phyloP scores from a whole-genome alignment of 2,329 filamentous ascomycete species.

The Diaporthe vexans region DNA sequence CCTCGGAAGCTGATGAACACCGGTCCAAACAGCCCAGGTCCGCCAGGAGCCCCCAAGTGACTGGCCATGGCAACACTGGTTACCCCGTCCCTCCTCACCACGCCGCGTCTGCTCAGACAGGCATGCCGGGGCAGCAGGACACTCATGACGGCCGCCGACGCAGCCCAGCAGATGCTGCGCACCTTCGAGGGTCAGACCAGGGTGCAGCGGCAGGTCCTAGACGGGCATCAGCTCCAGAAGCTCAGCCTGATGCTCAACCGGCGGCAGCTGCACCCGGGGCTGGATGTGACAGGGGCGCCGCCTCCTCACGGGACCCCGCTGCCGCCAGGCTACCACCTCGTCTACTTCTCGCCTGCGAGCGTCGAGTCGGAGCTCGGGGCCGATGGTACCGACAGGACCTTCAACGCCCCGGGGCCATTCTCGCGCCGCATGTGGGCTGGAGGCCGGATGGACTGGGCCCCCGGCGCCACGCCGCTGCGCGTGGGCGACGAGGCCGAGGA shows the following conservation, averaged over 20 bases:
- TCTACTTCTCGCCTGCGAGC: slow-evolving; percentile 73
- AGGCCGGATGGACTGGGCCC: slow-evolving; percentile 68
- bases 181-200: slow-evolving; percentile 48
- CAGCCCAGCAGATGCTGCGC: slow-evolving; percentile 48
- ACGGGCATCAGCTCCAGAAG: slow-evolving; percentile 74
- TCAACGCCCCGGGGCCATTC: slow-evolving; percentile 72
- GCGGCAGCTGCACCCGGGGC: slow-evolving; percentile 56
- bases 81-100: neutral
- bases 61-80: slow-evolving; percentile 21
- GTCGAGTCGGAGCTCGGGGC: slow-evolving; percentile 67
- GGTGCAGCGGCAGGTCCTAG: slow-evolving; percentile 63
- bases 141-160: slow-evolving; percentile 42
- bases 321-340: slow-evolving; percentile 73
- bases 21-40: neutral
- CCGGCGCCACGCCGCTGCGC: slow-evolving; percentile 52
- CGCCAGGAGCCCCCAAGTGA: neutral
- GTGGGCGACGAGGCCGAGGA: slow-evolving; percentile 62
- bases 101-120: slow-evolving; percentile 15
- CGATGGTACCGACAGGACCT: slow-evolving; percentile 73
- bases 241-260: slow-evolving; percentile 71
- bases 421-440: slow-evolving; percentile 78
- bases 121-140: slow-evolving; percentile 9
- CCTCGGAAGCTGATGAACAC: neutral
- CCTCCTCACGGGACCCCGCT: slow-evolving; percentile 62
- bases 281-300: slow-evolving; percentile 54